Base-by-base conservation (phyloP, 2,329 filamentous ascomycete genomes). In the Coleophoma cylindrospora region DNA sequence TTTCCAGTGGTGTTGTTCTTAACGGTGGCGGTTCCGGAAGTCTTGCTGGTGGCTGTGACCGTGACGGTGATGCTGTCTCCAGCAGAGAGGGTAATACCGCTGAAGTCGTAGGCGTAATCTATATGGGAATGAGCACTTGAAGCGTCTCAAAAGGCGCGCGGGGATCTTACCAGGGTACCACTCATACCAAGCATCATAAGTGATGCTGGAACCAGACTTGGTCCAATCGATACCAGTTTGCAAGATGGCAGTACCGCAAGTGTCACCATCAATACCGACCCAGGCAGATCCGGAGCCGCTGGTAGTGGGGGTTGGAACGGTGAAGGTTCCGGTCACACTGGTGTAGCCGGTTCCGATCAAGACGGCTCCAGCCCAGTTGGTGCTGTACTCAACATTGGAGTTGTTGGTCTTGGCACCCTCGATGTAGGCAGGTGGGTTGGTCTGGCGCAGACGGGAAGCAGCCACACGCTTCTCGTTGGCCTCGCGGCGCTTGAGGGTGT, bases 231-330 rank as follows among this genome's bases (percentile, higher is more conserved):
- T 63, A n/a, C 79, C 79, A 1, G 76, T 75, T 60, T 81, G 77
- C 5, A 81, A 64, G 46, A 81, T 79, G 11, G 76, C 74, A 2
- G 65, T 67, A 33, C 60, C 62, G 63, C 76, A 81, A 5, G 75
- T 78, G 57, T 80, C 75, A 13, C 79, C 79, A 51, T 82, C 79
- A 51, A 83, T 81, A 22, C 79, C 79, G 10, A 82, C 77, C 79
- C 76, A 81, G n/a, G 75, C 77, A 3, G 75, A 74, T 19, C 73
- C 74, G 43, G 73, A 72, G 57, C 76, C 73, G 17, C 67, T 57
- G 8, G 67, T 59, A n/a, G 67, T 67, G 10, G 77, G 73, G 1
- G 68, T 69, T 2, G 79, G 80, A 5, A 81, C 73, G 2, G 68
- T 75, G 64, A 83, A 77, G 13, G 73, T 72, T 15, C 72, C 79